Conservation (phyloP, 2,329 filamentous ascomycete species). For the Fusarium sp. region DNA sequence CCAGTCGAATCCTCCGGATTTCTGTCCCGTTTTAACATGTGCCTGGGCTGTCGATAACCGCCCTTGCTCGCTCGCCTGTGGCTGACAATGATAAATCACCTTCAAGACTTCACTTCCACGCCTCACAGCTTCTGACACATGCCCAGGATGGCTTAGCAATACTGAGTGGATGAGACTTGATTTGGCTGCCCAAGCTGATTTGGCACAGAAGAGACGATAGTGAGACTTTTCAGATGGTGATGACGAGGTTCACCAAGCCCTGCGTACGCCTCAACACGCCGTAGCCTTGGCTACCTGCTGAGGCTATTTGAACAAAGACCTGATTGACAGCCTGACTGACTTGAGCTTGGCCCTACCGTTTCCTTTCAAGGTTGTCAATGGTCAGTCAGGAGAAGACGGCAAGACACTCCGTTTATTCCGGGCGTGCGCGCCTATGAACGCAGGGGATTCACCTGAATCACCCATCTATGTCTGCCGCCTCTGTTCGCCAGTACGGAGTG, state of each 20-base stretch:
- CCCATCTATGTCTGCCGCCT: neutral
- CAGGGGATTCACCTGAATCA: neutral
- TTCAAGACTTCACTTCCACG: neutral
- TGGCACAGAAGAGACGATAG: neutral
- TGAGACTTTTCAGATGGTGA: neutral
- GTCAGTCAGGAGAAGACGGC: neutral
- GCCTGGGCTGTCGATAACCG: neutral
- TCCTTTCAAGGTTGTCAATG: slow-evolving; percentile 13
- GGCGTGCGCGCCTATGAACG: neutral
- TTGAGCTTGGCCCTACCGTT: slow-evolving; percentile 22
- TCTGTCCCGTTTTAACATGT: slow-evolving; percentile 3
- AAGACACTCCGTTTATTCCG: slow-evolving; percentile 9
- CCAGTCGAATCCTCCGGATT: neutral
- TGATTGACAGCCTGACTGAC: neutral
- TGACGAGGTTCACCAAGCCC: neutral
- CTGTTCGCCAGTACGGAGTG: neutral
- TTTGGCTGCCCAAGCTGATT: slow-evolving; percentile 7
- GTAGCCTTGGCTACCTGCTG: slow-evolving; percentile 14
- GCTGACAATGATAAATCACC: slow-evolving; percentile 10
- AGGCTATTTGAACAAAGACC: slow-evolving; percentile 22
- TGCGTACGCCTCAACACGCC: slow-evolving; percentile 11
- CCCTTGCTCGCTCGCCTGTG: slow-evolving; percentile 9
- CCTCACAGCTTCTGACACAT: slow-evolving; percentile 29
- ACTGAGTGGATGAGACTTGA: neutral
- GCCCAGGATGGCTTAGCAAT: slow-evolving; percentile 28